These are phyloP conservation scores for Chrysopogon serrulatus DNA, from an alignment of 176 grass and related monocot species.

Conservation along the genomic window DNA sequence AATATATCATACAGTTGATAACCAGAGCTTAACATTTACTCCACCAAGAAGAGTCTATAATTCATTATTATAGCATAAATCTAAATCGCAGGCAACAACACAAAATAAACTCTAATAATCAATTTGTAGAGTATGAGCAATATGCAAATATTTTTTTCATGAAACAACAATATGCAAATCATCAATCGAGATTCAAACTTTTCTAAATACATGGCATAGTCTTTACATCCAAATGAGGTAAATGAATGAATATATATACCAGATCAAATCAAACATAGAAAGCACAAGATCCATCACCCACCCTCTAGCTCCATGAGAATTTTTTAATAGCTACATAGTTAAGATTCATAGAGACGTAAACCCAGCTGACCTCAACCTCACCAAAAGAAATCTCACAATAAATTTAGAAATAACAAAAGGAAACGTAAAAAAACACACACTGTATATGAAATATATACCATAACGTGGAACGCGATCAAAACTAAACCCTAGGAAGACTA, in stretches of 20 bases:
- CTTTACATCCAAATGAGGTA: neutral
- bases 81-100: neutral
- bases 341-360: neutral
- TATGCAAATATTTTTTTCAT: too few species aligned
- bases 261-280: neutral
- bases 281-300: neutral
- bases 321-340: neutral
- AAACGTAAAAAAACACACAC: neutral
- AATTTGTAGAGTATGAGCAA: neutral
- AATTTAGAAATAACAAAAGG: neutral
- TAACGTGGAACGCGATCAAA: neutral
- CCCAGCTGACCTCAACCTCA: neutral
- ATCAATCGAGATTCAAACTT: neutral
- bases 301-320: neutral
- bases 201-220: neutral
- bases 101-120: neutral
- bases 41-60: neutral
- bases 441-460: neutral
- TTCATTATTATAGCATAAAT: neutral
- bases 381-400: neutral
- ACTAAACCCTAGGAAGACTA: neutral
- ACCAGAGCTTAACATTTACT: neutral
- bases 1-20: neutral
- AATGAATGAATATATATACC: neutral
- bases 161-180: neutral